Percentiles rank a stretch among this genome's conserved stretches.
These are phyloP conservation scores for Ulota crispa DNA, from an alignment of 225 moss, liverwort and hornwort species.

Conservation along the genomic window DNA sequence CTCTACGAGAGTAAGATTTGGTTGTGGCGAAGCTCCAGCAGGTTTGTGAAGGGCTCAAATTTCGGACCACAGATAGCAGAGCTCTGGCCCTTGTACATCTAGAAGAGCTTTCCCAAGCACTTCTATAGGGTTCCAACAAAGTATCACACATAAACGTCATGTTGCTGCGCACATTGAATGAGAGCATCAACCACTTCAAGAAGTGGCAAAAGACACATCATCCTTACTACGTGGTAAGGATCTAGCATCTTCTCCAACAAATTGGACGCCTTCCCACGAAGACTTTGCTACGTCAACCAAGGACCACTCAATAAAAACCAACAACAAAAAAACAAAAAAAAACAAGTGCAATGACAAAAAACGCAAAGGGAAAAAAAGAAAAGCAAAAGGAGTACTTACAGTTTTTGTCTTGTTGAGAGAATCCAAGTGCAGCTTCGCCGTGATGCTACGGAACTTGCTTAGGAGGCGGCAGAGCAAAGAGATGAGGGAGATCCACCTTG, in stretches of 20 bases:
- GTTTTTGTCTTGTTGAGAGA: accelerated
- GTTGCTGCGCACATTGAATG: neutral
- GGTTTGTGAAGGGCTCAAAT: neutral
- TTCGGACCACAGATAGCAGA: accelerated
- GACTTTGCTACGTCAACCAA: neutral
- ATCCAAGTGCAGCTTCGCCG: neutral
- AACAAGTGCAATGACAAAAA: too few species aligned
- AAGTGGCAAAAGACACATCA: neutral
- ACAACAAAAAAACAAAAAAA: accelerated
- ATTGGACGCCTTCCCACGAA: accelerated
- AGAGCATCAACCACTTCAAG: neutral
- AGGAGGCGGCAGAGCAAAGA: neutral
- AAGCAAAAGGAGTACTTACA: too few species aligned
- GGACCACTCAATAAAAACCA: too few species aligned
- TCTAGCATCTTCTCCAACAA: neutral
- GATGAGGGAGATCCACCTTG: neutral
- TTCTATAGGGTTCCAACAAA: neutral
- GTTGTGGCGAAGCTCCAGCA: accelerated
- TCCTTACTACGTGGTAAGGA: accelerated
- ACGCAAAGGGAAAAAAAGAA: accelerated
- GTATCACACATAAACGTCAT: accelerated
- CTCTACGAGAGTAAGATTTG: neutral
- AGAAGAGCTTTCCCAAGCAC: neutral
- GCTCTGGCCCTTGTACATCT: neutral
- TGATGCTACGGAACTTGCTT: accelerated